Evolutionary conservation across 1,284 basidiomycete species (phyloP).

Genomic region (Pascua guehoae): DNA sequence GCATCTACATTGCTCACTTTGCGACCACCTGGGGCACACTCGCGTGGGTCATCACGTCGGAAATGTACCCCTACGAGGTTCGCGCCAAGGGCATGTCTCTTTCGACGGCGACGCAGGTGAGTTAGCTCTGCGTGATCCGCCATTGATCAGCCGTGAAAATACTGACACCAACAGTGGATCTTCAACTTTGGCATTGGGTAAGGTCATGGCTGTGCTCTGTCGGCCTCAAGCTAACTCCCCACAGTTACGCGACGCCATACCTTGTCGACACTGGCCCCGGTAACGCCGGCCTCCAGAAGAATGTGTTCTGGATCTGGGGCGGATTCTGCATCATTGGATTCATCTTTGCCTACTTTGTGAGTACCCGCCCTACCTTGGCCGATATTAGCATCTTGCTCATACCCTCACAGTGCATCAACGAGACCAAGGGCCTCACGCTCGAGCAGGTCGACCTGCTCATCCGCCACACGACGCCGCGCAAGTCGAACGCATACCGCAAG

Average conservation of each 20-base stretch:
- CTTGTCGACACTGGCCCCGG: conserved; percentile 66
- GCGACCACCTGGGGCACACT: conserved; percentile 38
- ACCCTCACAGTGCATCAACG: conserved; percentile 4
- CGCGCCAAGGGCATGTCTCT: conserved; percentile 65
- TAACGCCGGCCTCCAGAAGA: conserved; percentile 32
- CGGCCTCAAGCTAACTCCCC: no score
- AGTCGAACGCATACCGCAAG: conserved; percentile 4
- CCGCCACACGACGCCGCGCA: conserved; percentile 8
- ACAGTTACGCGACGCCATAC: conserved; percentile 63
- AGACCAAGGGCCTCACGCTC: conserved; percentile 21
- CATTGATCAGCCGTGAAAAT: no score
- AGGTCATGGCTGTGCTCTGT: no score
- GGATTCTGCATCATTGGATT: conserved; percentile 75
- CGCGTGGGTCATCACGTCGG: conserved; percentile 42
- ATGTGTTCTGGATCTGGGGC: conserved; percentile 14
- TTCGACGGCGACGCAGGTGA: conserved; percentile 55
- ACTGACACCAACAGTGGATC: conserved; percentile 45
- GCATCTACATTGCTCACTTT: conserved; percentile 48
- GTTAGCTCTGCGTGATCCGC: not conserved
- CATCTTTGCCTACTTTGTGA: conserved; percentile 69
- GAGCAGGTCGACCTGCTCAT: conserved; percentile 26
- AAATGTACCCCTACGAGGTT: conserved; percentile 53
- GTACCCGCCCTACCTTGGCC: not conserved
- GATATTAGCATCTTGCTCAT: no score
- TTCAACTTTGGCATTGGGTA: conserved; percentile 49